These are phyloP conservation scores for Thymus quinquecostatus DNA, from an alignment of 257 asterid species.

Conservation along the genomic window DNA sequence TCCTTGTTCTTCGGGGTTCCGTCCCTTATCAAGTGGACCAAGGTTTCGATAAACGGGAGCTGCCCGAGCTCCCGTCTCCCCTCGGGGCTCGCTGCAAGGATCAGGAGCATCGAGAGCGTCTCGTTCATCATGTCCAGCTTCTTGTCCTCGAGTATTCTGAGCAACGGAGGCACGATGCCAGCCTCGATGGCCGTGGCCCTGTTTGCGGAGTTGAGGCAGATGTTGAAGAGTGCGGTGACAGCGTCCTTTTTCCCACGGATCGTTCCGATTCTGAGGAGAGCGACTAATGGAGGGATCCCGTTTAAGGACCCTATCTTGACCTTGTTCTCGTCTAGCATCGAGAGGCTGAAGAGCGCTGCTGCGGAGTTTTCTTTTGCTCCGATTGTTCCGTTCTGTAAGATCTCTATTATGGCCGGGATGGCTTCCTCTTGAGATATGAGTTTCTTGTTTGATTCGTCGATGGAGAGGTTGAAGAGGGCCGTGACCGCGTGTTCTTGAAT, in stretches of 20 bases:
- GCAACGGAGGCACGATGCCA: slow-evolving; percentile 59
- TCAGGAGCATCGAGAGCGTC: slow-evolving; percentile 56
- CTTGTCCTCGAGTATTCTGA: slow-evolving; percentile 48
- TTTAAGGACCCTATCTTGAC: slow-evolving; percentile 59
- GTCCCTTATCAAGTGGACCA: slow-evolving; percentile 55
- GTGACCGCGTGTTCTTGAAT: slow-evolving; percentile 90
- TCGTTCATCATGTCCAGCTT: slow-evolving; percentile 76
- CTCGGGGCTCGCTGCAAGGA: slow-evolving; percentile 56
- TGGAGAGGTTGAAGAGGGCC: slow-evolving; percentile 76
- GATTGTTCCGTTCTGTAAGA: slow-evolving; percentile 53
- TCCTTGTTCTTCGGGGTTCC: slow-evolving; percentile 80
- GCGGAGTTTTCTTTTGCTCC: slow-evolving; percentile 85
- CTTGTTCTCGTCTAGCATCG: slow-evolving; percentile 85
- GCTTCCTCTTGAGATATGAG: slow-evolving; percentile 65
- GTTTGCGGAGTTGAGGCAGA: slow-evolving; percentile 62
- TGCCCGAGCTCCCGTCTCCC: slow-evolving; percentile 73
- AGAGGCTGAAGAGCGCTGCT: slow-evolving; percentile 82
- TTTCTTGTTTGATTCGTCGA: slow-evolving; percentile 79
- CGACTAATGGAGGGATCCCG: slow-evolving; percentile 77
- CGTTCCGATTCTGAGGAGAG: slow-evolving; percentile 56
- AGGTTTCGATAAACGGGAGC: slow-evolving; percentile 60
- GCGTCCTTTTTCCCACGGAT: slow-evolving; percentile 88
- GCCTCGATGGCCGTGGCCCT: slow-evolving; percentile 65
- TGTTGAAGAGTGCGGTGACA: slow-evolving; percentile 73
- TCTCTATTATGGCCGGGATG: slow-evolving; percentile 66